Evolutionary conservation across 768 basidiomycete species (phyloP).

Genomic region (Tephrocybe rancida): DNA sequence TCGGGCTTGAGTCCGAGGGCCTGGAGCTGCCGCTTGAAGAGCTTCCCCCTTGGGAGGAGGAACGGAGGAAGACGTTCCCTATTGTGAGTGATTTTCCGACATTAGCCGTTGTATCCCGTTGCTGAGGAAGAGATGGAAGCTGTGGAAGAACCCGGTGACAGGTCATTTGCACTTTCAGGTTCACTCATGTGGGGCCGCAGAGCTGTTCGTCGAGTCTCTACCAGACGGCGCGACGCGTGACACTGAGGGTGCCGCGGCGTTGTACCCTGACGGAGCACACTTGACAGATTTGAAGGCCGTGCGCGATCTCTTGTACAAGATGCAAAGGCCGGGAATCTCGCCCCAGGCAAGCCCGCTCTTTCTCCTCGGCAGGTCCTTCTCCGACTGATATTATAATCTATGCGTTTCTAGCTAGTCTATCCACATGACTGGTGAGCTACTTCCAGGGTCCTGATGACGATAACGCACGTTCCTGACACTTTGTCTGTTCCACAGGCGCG

Average conservation of each 20-base stretch:
- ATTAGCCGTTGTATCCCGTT: not conserved
- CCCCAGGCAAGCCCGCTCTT: conserved; percentile 53
- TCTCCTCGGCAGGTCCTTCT: not conserved
- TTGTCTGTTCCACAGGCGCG: conserved; percentile 28
- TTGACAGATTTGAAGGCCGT: conserved; percentile 74
- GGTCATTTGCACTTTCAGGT: conserved; percentile 86
- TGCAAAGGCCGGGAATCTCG: conserved; percentile 89
- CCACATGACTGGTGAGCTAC: conserved; percentile 77
- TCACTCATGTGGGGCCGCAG: conserved; percentile 75
- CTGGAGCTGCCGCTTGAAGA: conserved; percentile 66
- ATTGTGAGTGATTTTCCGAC: conserved; percentile 44
- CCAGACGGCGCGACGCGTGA: conserved; percentile 59
- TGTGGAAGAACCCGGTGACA: conserved; percentile 94
- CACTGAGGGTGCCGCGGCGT: conserved; percentile 41
- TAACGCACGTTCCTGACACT: not conserved
- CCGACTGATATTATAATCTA: not conserved
- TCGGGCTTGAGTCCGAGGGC: conserved; percentile 82
- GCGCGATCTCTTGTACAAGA: conserved; percentile 74
- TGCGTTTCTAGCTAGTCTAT: conserved; percentile 64
- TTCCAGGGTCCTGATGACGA: not conserved
- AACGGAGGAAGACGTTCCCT: conserved; percentile 72
- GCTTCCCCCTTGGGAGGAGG: conserved; percentile 83
- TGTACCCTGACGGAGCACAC: conserved; percentile 84
- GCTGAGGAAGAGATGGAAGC: conserved; percentile 36
- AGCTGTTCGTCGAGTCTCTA: conserved; percentile 74